Evolutionary conservation across 257 asterid genomes (phyloP), one percentile per base, ranked within the genome.

Genomic region (Coffea eugenioides): DNA sequence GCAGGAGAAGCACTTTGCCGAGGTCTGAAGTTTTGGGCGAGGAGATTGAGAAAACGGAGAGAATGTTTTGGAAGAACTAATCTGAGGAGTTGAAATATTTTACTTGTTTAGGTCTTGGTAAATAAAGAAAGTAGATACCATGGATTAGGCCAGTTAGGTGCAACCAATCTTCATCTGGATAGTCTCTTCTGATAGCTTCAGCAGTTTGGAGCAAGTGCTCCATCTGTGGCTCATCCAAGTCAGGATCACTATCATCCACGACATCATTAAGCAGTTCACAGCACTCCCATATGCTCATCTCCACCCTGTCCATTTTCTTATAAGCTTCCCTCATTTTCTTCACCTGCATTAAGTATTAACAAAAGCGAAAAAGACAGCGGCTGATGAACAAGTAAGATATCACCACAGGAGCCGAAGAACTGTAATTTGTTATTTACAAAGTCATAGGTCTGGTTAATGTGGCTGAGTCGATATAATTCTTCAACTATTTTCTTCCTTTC

Each of bases 221-320:
- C 73, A 88, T 86, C 49, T 82, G 90, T 27, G 91, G 91, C 71
- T 84, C 88, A 81, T 88, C 90, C 75, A 84, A 83, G 80, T 86
- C 90, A 8, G 87, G 91, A 84, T 88, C 88, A 51, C 88, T 88
- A 10, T 86, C 90, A 74, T 88, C 91, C 62, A 86, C 86, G 14
- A 80, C 84, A 6, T 88, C 84, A 80, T 86, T 83, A 39, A 86
- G 80, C 36, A 86, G 86, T 41, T 84, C 92, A 51, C 92, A 86
- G 20, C 90, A 81, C 81, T 86, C 92, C 92, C 92, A 88, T 52
- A 86, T 85, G 48, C 92, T 87, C 92, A 84, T 88, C 69, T 82
- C 90, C 15, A 65, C 79, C 62, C 25, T 78, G 61, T 88, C 82
- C 83, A 88, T 0, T 71, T 82, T 85, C 10, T 76, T 74, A 69